phyloP scores from a whole-genome alignment of 441 rosid species.

The Theobroma grandiflorum region DNA sequence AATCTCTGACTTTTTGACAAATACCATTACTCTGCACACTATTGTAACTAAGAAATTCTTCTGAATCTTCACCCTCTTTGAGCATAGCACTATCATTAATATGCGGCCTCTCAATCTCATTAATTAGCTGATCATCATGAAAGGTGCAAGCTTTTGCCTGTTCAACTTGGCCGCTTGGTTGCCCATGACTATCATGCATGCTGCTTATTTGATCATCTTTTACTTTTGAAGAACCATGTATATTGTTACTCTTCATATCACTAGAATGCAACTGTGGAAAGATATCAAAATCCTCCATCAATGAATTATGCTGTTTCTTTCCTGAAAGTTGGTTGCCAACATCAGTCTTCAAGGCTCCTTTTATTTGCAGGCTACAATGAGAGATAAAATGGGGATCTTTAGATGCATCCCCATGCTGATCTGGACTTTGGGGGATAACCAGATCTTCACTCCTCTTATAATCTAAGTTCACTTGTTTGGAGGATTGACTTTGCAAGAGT shows the following conservation, averaged over 20 bases:
- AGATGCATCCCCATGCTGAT: constrained; percentile 21
- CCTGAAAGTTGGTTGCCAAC: constrained; percentile 23
- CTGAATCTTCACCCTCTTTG: constrained; percentile 28
- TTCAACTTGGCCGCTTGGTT: constrained; percentile 34
- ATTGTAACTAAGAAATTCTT: constrained; percentile 27
- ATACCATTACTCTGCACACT: constrained; percentile 24
- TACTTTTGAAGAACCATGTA: constrained; percentile 27
- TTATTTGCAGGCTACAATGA: constrained; percentile 27
- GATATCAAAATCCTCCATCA: constrained; percentile 20
- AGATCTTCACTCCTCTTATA: constrained; percentile 27
- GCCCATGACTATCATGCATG: constrained; percentile 28
- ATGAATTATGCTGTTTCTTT: constrained; percentile 23
- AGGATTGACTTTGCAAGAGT: constrained; percentile 30
- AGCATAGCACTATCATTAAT: constrained; percentile 19
- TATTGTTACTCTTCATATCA: constrained; percentile 24
- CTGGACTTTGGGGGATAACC: constrained; percentile 26
- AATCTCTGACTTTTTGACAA: constrained; percentile 18
- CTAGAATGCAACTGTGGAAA: constrained; percentile 32
- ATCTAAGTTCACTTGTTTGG: constrained; percentile 35
- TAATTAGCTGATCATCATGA: constrained; percentile 22
- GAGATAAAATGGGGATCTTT: constrained; percentile 17
- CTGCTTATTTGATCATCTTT: constrained; percentile 28
- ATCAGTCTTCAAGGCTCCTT: constrained; percentile 32
- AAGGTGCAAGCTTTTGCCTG: constrained; percentile 27
- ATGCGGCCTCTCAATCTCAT: constrained; percentile 23